Evolutionary conservation across 305 asterid species (phyloP), one percentile per base, ranked within the genome.

Genomic region (Fraxinus paxiana): DNA sequence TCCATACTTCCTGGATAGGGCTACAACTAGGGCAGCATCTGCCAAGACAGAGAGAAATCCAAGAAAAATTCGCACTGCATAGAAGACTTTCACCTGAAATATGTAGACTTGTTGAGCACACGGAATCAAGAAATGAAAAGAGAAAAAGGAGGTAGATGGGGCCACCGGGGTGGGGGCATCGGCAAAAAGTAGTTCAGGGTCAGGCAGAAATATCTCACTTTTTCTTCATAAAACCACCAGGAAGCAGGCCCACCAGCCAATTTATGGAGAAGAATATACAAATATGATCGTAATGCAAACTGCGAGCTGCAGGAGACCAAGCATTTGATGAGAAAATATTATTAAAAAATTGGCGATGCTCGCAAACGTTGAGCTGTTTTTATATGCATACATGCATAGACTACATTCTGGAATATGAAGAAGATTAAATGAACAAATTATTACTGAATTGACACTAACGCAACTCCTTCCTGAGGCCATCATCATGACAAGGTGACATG

Each of bases 1-100:
- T 80, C 99, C 99, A 71, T 94, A 94, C 92, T 92, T 96, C 84
- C 91, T 87, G 54, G 98, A 94, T 77, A 96, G 93, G 72, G 98
- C 97, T 73, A 96, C 97, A 69, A 96, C 96, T 20, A 96, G 88
- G 79, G 99, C 92, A 73, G 97, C 91, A 73, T 96, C 99, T 30
- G 91, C 87, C 77, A 91, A 80, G 75, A 92, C 95, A 34, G 98
- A 94, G 48, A 96, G 84, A 69, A 87, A 78, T 56, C 92, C 97
- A 59, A 96, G 98, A 87, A 96, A 92, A 17, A 89, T 76, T 78
- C 99, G 92, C 86, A 96, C 92, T 18, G 98, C 91, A 87, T 92
- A 92, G 89, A 96, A 96, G 61, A 96, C 98, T 77, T 88, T 89
- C 85, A 92, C 99, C 99, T 96, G 92, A 83, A 82, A 80, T 78